Conservation (phyloP, 1,284 basidiomycete species). For the Abortiporus biennis region DNA sequence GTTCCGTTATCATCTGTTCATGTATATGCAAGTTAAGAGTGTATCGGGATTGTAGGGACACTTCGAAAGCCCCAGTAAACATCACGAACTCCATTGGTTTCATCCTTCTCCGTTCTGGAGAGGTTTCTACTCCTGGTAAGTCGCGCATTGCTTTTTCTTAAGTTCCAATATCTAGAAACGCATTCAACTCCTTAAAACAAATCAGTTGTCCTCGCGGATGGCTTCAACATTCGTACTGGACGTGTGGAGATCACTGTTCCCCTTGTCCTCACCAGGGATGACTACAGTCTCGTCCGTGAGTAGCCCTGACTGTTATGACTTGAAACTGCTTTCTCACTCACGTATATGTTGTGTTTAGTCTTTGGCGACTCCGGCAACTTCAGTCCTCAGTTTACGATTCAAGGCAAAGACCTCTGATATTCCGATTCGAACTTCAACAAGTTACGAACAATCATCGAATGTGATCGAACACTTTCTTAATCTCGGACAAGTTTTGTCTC, state of each 20-base stretch:
- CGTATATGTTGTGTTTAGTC: conserved; percentile 12
- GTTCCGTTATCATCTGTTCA: conserved; percentile 6
- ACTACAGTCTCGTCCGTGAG: conserved; percentile 21
- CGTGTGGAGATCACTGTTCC: conserved; percentile 21
- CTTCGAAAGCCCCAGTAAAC: conserved; percentile 28
- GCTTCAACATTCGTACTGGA: conserved; percentile 26
- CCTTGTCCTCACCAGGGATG: conserved; percentile 14
- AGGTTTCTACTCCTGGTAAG: conserved; percentile 22
- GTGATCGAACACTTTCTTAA: no score
- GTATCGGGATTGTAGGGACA: conserved; percentile 26
- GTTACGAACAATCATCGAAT: no score
- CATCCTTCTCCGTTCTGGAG: conserved; percentile 31
- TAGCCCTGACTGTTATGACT: background rate
- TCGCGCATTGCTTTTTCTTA: background rate
- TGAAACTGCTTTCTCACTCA: background rate
- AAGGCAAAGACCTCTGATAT: conserved; percentile 4
- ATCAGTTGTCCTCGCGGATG: conserved; percentile 31
- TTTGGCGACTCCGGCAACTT: conserved; percentile 25
- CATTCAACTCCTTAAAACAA: conserved; percentile 7
- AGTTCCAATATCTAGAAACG: background rate
- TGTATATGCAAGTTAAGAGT: background rate
- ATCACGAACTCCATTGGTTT: conserved; percentile 37
- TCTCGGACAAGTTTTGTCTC: no score
- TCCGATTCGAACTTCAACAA: no score
- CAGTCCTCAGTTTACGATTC: conserved; percentile 19